A percentile compares a stretch with the other conserved stretches of the same genome.
Conservation (phyloP, 208 protist species). For the Leishmania gerbilli region DNA sequence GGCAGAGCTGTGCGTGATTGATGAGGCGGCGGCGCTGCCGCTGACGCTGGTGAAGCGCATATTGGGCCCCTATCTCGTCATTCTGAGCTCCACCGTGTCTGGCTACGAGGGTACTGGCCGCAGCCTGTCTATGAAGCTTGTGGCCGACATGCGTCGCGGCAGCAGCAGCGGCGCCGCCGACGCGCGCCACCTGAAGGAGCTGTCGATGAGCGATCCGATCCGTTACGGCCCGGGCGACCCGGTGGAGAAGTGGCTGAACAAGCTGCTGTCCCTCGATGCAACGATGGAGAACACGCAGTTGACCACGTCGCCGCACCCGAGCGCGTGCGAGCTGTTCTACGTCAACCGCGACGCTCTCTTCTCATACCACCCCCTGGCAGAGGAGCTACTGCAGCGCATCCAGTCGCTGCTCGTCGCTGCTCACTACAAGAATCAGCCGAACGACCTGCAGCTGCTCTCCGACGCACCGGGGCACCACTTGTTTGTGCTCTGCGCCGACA, state of each 20-base stretch:
- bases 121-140: slow-evolving; percentile 99
- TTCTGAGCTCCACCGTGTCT: slow-evolving; percentile 99
- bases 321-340: slow-evolving; percentile 97
- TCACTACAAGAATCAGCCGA: slow-evolving; percentile 99
- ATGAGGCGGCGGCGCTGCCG: slow-evolving; percentile 99
- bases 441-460: slow-evolving; percentile 99
- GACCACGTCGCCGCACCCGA: slow-evolving; percentile 90
- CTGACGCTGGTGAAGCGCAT: slow-evolving; percentile 97
- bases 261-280: slow-evolving; percentile 98
- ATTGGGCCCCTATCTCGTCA: slow-evolving; percentile 98
- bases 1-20: slow-evolving; percentile 98
- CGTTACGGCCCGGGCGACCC: slow-evolving; percentile 96
- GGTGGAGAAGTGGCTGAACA: slow-evolving; percentile 98
- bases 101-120: slow-evolving; percentile 99
- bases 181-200: slow-evolving; percentile 91
- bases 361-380: slow-evolving; percentile 96
- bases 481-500: slow-evolving; percentile 96
- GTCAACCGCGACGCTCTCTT: slow-evolving; percentile 99
- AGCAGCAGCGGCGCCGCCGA: slow-evolving; percentile 18
- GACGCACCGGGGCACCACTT: slow-evolving; percentile 99
- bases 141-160: slow-evolving; percentile 96
- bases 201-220: slow-evolving; percentile 97
- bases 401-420: slow-evolving; percentile 96
- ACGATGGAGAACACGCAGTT: slow-evolving; percentile 57
- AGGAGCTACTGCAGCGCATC: slow-evolving; percentile 95